Evolutionary conservation across 176 grass and related monocot genomes (phyloP).

Genomic region (Pontederia paniculata): DNA sequence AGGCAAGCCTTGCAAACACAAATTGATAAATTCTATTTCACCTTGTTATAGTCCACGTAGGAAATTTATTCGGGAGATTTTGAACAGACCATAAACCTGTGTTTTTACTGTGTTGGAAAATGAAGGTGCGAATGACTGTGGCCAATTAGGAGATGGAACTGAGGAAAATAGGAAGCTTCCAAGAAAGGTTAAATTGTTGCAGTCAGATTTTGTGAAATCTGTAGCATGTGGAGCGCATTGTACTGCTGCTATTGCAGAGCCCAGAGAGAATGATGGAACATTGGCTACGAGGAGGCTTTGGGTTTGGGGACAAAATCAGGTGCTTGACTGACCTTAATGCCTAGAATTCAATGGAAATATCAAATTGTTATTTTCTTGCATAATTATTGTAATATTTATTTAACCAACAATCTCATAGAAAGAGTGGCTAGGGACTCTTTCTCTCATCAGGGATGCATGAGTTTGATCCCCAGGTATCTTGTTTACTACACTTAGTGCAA

Average conservation of each 20-base stretch:
- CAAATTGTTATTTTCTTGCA: background rate
- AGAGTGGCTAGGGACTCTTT: background rate
- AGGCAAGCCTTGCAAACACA: no score
- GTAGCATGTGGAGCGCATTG: slow-evolving; percentile 97
- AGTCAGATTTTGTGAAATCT: slow-evolving; percentile 71
- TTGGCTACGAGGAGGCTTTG: slow-evolving; percentile 64
- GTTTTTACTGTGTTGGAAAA: background rate
- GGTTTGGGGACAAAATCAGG: slow-evolving; percentile 99
- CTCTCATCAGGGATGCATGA: no score
- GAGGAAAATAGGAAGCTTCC: slow-evolving; percentile 66
- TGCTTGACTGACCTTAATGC: background rate
- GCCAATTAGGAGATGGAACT: slow-evolving; percentile 92
- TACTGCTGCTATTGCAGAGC: slow-evolving; percentile 90
- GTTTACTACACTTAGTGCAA: no score
- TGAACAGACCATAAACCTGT: background rate
- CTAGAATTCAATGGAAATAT: background rate
- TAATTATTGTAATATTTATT: no score
- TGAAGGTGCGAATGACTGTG: slow-evolving; percentile 86
- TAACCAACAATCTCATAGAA: no score
- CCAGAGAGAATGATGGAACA: slow-evolving; percentile 59
- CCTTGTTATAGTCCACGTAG: background rate
- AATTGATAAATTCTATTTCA: background rate
- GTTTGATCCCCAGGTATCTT: no score
- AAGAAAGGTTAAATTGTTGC: slow-evolving; percentile 56
- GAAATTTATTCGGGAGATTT: background rate